Conservation (phyloP, 352 stramenopile genomes). For the Phytophthora capsici region DNA sequence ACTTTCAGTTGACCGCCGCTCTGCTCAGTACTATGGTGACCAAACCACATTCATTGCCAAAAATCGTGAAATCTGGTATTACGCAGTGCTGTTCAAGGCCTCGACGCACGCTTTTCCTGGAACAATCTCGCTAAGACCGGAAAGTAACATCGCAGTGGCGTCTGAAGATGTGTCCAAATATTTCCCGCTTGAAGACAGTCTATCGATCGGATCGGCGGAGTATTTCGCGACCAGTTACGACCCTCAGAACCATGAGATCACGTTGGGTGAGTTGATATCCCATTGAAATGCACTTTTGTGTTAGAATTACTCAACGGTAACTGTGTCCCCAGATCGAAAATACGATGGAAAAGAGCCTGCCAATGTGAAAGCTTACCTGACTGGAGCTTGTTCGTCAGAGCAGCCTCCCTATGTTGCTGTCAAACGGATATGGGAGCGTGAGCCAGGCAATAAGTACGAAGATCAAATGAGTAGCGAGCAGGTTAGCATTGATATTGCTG, state of each 20-base stretch:
- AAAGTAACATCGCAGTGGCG: conserved; percentile 34
- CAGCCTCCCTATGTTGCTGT: conserved; percentile 67
- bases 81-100: conserved; percentile 75
- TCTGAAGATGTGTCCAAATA: conserved; percentile 63
- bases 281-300: not conserved
- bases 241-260: conserved; percentile 42
- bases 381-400: conserved; percentile 46
- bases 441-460: conserved; percentile 86
- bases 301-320: conserved; percentile 2
- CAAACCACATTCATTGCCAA: conserved; percentile 27
- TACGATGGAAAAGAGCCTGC: conserved; percentile 56
- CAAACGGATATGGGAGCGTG: conserved; percentile 75
- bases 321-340: conserved; percentile 51
- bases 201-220: conserved; percentile 63
- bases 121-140: conserved; percentile 49
- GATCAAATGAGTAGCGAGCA: conserved; percentile 80
- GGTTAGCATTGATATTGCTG: conserved; percentile 28
- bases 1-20: conserved; percentile 14
- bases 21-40: conserved; percentile 38
- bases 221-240: conserved; percentile 63
- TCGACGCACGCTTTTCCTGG: conserved; percentile 61
- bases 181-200: conserved; percentile 63
- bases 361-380: conserved; percentile 57
- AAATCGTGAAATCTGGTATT: conserved; percentile 68
- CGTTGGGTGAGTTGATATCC: conserved; percentile 42